Evolutionary conservation across 1,284 basidiomycete species (phyloP).

Genomic region (Schizopora paradoxa): DNA sequence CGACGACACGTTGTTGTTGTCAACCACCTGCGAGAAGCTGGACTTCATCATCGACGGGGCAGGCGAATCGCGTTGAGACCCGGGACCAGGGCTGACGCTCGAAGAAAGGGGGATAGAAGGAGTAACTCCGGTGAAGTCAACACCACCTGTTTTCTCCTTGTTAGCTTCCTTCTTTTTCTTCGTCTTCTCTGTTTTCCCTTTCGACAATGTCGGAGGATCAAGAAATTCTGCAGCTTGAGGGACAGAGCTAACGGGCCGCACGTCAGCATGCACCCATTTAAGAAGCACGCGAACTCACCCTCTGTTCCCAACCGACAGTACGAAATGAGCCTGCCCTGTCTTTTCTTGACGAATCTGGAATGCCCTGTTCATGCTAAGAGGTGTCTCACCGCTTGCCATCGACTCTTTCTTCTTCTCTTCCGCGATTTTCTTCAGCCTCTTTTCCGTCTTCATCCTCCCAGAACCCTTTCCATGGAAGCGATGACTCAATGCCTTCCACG

Average conservation of each 20-base stretch:
- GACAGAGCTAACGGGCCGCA: slow-evolving; percentile 70
- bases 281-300: slow-evolving; percentile 70
- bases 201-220: slow-evolving; percentile 66
- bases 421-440: slow-evolving; percentile 87
- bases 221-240: slow-evolving; percentile 75
- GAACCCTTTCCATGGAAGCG: slow-evolving; percentile 95
- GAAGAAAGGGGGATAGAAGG: slow-evolving; percentile 41
- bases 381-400: slow-evolving; percentile 91
- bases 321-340: slow-evolving; percentile 91
- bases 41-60: slow-evolving; percentile 47
- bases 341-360: slow-evolving; percentile 89
- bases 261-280: slow-evolving; percentile 7
- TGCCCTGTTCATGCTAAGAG: slow-evolving; percentile 85
- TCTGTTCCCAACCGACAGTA: slow-evolving; percentile 88
- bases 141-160: slow-evolving; percentile 39
- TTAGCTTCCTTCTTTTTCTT: slow-evolving; percentile 70
- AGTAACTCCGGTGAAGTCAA: slow-evolving; percentile 61
- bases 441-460: slow-evolving; percentile 93
- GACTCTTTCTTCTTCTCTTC: slow-evolving; percentile 89
- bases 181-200: slow-evolving; percentile 72
- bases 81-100: slow-evolving; percentile 42
- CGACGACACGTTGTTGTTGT: slow-evolving; percentile 40
- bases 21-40: slow-evolving; percentile 70
- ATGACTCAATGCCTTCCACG: slow-evolving; percentile 93
- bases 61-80: slow-evolving; percentile 48